These are phyloP conservation scores for Isatis lusitanica DNA, from an alignment of 441 rosid genomes.

Conservation along the genomic window DNA sequence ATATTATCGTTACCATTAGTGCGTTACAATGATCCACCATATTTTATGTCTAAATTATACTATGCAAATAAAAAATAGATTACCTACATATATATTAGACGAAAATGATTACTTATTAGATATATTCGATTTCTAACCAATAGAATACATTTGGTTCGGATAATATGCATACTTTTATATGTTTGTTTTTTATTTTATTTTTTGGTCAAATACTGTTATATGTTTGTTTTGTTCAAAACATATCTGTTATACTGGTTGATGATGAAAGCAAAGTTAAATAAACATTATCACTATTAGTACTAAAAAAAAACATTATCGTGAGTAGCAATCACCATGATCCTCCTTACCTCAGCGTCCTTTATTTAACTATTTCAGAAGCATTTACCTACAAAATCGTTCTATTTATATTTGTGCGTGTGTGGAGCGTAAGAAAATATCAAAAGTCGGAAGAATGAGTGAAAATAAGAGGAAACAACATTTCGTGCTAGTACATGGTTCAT, in stretches of 20 bases:
- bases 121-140: background rate
- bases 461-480: constrained; percentile 38
- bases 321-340: background rate
- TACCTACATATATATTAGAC: too few relatives aligned
- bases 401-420: background rate
- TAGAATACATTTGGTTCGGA: background rate
- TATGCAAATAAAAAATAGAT: too few relatives aligned
- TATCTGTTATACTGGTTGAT: background rate
- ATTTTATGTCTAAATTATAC: too few relatives aligned
- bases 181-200: too few relatives aligned
- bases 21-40: too few relatives aligned
- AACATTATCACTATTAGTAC: too few relatives aligned
- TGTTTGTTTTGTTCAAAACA: too few relatives aligned
- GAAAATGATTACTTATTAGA: too few relatives aligned
- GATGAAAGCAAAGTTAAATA: background rate
- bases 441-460: constrained; percentile 21
- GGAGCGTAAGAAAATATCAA: background rate
- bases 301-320: background rate
- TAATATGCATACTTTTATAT: background rate
- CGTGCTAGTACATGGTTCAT: constrained; percentile 54
- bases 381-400: background rate
- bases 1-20: too few relatives aligned
- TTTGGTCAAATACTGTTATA: background rate
- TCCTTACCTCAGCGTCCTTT: background rate
- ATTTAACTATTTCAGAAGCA: background rate